Evolutionary conservation across 371 early-diverging fungal species (phyloP).

Genomic region (Furculomyces boomerangus): DNA sequence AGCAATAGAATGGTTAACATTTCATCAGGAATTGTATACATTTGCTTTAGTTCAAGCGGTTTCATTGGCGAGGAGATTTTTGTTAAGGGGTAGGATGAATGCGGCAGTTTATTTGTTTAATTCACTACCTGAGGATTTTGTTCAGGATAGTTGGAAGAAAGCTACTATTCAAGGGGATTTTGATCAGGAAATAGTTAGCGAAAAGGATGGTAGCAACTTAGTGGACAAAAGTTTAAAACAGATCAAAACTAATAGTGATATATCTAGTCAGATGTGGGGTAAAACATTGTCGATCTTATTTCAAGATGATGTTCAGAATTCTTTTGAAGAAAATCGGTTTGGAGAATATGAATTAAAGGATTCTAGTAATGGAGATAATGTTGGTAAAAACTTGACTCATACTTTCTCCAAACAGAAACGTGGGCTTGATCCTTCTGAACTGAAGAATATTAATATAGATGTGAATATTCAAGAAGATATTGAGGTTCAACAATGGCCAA

Average conservation of each 20-base stretch:
- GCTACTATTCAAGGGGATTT: not conserved
- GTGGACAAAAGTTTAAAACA: not conserved
- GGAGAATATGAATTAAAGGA: not conserved
- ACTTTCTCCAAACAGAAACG: not conserved
- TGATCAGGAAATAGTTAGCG: not conserved
- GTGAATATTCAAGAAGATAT: not conserved
- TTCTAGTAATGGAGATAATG: not conserved
- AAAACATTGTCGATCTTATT: not conserved
- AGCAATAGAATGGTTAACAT: slow-evolving; percentile 27
- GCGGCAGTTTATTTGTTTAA: slow-evolving; percentile 17
- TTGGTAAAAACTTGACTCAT: not conserved
- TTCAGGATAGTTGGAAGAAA: slow-evolving; percentile 15
- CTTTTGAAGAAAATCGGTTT: not conserved
- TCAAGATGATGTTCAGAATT: not conserved
- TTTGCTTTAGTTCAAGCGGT: slow-evolving; percentile 18
- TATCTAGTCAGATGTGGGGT: not conserved
- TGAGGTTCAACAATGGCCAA: not conserved
- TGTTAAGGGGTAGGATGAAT: slow-evolving; percentile 18
- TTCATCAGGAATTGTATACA: slow-evolving; percentile 13
- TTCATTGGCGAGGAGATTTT: slow-evolving; percentile 20
- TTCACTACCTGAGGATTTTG: slow-evolving; percentile 21
- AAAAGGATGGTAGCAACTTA: not conserved
- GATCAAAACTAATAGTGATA: not conserved
- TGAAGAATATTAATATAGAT: not conserved
- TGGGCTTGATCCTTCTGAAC: not conserved